phyloP scores from a whole-genome alignment of 805 yeast genomes.

The Metschnikowia santaceciliae region DNA sequence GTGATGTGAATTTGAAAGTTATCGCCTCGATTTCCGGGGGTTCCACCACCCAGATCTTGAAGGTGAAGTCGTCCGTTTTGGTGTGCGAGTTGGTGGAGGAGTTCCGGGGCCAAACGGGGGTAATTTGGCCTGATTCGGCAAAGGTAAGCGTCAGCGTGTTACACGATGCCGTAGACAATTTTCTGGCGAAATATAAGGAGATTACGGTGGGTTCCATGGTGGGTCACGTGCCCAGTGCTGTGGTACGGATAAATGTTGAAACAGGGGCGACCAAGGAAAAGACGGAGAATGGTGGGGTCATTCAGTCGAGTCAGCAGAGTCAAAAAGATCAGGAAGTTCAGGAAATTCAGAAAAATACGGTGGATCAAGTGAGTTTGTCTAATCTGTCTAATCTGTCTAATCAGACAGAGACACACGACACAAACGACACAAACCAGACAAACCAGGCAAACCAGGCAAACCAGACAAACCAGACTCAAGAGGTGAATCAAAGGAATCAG shows the following conservation, averaged over 20 bases:
- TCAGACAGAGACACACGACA: no score
- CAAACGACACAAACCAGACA: no score
- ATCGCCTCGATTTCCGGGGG: constrained; percentile 7
- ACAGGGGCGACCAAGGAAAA: not conserved
- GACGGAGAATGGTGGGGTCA: not conserved
- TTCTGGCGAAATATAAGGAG: constrained; percentile 5
- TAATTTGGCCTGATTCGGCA: constrained; percentile 19
- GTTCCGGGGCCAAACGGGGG: constrained; percentile 6
- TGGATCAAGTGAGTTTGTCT: no score
- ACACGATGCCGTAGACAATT: constrained; percentile 6
- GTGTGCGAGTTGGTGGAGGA: constrained; percentile 4
- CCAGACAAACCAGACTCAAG: no score
- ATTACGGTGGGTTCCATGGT: constrained; percentile 11
- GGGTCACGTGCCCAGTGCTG: constrained; percentile 16
- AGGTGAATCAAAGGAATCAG: no score
- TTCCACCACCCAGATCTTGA: constrained; percentile 7
- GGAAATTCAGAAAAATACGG: no score
- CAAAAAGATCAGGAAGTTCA: no score
- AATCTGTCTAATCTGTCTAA: no score
- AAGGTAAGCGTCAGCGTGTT: constrained; percentile 14
- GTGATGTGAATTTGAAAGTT: constrained; percentile 7
- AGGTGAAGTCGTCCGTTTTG: constrained; percentile 2
- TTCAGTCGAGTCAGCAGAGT: no score
- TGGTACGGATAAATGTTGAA: constrained; percentile 13
- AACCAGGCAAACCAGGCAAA: no score